phyloP scores from a whole-genome alignment of 148 eudicot species.

The Pouteria glomerata region DNA sequence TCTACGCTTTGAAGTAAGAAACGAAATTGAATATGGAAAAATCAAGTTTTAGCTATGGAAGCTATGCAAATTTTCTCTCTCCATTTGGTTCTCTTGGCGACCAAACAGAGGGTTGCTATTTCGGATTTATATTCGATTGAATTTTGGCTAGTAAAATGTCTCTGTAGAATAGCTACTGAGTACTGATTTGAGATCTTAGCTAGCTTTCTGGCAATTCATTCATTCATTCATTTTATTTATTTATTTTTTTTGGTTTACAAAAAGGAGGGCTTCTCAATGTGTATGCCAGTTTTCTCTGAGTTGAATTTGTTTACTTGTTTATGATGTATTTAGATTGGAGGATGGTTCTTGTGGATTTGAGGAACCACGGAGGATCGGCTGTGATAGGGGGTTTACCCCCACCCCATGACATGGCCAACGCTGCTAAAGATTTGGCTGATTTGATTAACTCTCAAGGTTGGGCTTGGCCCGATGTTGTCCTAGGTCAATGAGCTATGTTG shows the following conservation, averaged over 20 bases:
- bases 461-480: slow-evolving; percentile 89
- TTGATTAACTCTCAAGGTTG: slow-evolving; percentile 70
- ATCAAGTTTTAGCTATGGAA: not conserved
- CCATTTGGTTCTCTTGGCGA: not conserved
- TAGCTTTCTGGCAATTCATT: not conserved
- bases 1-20: no score
- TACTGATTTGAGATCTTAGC: not conserved
- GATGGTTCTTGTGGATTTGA: slow-evolving; percentile 77
- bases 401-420: slow-evolving; percentile 75
- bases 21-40: not conserved
- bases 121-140: not conserved
- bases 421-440: slow-evolving; percentile 89
- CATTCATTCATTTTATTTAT: no score
- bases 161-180: not conserved
- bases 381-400: slow-evolving; percentile 49
- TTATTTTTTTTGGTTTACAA: no score
- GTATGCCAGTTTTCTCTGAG: no score
- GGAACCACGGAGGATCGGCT: slow-evolving; percentile 89
- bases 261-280: no score
- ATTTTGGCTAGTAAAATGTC: not conserved
- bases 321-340: slow-evolving; percentile 60
- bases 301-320: slow-evolving; percentile 6
- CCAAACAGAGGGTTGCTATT: not conserved
- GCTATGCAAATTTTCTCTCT: not conserved
- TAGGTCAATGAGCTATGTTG: no score